Percentiles rank a stretch among this genome's conserved stretches.
These are phyloP conservation scores for Colletotrichum sp. DNA, from an alignment of 2,329 filamentous ascomycete genomes.

Conservation along the genomic window DNA sequence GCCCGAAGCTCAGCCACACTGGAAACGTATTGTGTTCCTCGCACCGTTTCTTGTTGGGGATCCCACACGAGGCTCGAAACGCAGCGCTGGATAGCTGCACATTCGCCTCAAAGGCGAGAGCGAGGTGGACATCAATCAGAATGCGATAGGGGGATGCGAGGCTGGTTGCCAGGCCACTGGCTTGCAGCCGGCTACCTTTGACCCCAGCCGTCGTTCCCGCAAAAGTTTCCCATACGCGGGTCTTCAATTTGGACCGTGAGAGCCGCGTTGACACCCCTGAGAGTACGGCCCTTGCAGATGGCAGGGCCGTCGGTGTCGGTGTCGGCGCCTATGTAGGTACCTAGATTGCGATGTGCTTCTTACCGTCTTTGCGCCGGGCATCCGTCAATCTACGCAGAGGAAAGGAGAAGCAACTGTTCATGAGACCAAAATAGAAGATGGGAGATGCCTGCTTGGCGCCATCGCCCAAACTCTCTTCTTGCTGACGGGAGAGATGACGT, in stretches of 20 bases:
- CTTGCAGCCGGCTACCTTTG: not conserved
- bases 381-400: not conserved
- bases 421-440: constrained; percentile 14
- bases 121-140: not conserved
- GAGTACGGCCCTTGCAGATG: constrained; percentile 12
- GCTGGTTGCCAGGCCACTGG: not conserved
- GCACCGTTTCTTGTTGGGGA: not conserved
- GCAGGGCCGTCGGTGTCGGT: not conserved
- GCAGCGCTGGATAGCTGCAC: not conserved
- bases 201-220: constrained; percentile 14
- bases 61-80: not conserved
- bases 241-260: constrained; percentile 15
- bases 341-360: not conserved
- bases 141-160: not conserved
- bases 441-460: constrained; percentile 17
- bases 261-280: constrained; percentile 13
- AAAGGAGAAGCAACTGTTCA: not conserved
- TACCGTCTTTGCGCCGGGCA: not conserved
- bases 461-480: not conserved
- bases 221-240: constrained; percentile 6
- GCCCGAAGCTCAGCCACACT: constrained; percentile 20
- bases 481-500: constrained; percentile 19
- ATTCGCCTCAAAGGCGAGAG: not conserved
- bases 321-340: not conserved
- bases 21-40: constrained; percentile 2